phyloP scores from a whole-genome alignment of 441 rosid genomes.

The Gossypium gossypioides region DNA sequence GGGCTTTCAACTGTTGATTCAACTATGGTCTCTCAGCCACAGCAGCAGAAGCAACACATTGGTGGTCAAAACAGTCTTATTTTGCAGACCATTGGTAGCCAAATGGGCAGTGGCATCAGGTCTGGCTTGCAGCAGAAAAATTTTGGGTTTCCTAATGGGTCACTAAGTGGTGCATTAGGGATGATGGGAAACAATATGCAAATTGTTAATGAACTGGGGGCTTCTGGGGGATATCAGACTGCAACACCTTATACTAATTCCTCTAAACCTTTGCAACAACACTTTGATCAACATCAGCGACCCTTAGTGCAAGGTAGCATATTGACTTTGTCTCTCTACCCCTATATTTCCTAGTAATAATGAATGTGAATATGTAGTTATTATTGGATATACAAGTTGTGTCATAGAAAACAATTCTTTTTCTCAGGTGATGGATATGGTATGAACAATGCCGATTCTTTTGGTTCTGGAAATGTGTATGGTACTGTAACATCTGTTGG shows the following conservation, averaged over 20 bases:
- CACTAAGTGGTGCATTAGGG: constrained; percentile 59
- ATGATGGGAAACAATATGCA: constrained; percentile 53
- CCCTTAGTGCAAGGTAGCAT: constrained; percentile 56
- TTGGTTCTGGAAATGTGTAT: constrained; percentile 60
- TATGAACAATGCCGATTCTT: constrained; percentile 47
- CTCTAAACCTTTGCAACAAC: constrained; percentile 56
- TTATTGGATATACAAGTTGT: constrained; percentile 6
- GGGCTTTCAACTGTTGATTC: constrained; percentile 70
- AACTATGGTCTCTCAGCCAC: constrained; percentile 52
- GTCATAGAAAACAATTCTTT: constrained; percentile 10
- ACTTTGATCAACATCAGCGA: constrained; percentile 63
- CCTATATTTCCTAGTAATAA: not conserved
- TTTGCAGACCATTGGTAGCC: constrained; percentile 72
- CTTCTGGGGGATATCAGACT: constrained; percentile 50
- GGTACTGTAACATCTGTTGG: constrained; percentile 59
- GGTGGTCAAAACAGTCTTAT: constrained; percentile 73
- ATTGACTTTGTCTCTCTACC: constrained; percentile 9
- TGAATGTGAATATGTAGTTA: constrained; percentile 8
- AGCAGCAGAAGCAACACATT: constrained; percentile 63
- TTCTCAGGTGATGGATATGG: constrained; percentile 83
- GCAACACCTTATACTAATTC: constrained; percentile 44
- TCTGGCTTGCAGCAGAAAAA: constrained; percentile 79
- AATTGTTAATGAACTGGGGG: constrained; percentile 46
- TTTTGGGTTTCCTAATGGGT: constrained; percentile 61
- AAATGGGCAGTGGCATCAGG: constrained; percentile 64